phyloP scores from a whole-genome alignment of 1,284 basidiomycete species.

The Crepidotus sp. region DNA sequence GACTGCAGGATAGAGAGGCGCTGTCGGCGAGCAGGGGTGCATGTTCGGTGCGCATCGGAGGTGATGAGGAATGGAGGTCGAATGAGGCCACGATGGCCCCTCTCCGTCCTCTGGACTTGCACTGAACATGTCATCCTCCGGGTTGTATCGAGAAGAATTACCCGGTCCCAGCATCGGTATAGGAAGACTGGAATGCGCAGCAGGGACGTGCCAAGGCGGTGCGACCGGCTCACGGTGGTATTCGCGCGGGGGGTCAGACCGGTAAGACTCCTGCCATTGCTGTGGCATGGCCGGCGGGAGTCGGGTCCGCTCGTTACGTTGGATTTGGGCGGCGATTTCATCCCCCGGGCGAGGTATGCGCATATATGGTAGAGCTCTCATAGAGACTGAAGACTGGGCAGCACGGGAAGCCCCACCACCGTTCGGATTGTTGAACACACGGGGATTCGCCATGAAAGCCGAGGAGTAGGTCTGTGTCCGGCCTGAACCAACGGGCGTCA shows the following conservation, averaged over 20 bases:
- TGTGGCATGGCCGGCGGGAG: too few relatives aligned
- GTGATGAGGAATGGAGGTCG: too few relatives aligned
- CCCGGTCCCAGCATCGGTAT: background rate
- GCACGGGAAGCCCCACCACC: background rate
- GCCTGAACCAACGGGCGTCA: background rate
- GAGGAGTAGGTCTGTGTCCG: background rate
- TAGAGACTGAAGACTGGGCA: background rate
- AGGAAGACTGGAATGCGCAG: background rate
- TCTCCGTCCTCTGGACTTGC: conserved; percentile 4
- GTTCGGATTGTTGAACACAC: background rate
- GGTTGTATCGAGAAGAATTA: background rate
- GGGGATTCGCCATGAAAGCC: background rate
- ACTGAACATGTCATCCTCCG: background rate
- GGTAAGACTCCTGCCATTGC: too few relatives aligned
- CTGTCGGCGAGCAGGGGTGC: too few relatives aligned
- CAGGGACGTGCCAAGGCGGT: background rate
- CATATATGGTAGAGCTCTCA: background rate
- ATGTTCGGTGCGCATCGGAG: background rate
- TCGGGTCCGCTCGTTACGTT: background rate
- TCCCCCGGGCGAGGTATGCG: background rate
- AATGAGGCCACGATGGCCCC: background rate
- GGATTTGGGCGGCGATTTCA: background rate
- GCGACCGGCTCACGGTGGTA: background rate
- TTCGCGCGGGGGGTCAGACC: background rate
- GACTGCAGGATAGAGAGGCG: background rate